Base-by-base conservation (phyloP, 2,329 filamentous ascomycete species). In the Colletotrichum horii region DNA sequence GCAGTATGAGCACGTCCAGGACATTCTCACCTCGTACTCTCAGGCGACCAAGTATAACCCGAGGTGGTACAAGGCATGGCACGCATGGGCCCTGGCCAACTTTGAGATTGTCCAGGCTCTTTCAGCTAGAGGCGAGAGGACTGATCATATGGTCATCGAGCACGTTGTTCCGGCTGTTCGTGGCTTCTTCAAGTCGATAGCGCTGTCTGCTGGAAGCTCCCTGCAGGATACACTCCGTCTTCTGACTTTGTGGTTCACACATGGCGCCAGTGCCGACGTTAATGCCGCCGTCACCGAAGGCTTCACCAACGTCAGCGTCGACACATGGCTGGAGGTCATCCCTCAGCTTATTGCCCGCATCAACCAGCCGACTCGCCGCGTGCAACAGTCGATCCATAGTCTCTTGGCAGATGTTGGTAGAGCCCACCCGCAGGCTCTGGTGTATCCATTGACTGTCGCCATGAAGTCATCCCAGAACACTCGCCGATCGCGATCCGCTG, bases 21-120 rank as follows among this genome's bases (percentile, higher is more conserved):
- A 98, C 69, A 96, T 99, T 74, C 88, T 99, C 28, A 91, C 92
- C n/a, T 96, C 97, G 3, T 99, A 98, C 84, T 93, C 93, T 22
- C 94, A 96, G 75, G 97, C 97, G 2, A 99, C 97, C 3, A 93
- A 95, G 75, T 98, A 97, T 85, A 98, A 99, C 83, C 94, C 95
- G 38, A 93, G 94, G 76, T 99, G 96, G 92, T 99, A 99, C 88
- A 99, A 99, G 86, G 97, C 97, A 9, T 99, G 97, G 97, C 97
- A 99, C 85, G 95, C 97, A 0, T 99, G 97, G 96, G 97, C 97
- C 14, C 86, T 99, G 77, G 96, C 97, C 70, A 99, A 99, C 84
- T 99, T 99, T 81, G 96, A 99, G 85, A 97, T 99, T 73, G 96
- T 98, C 48, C 98, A 97, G 79, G 92, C 94, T 1, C 88, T 97